A percentile compares a stretch with the other conserved stretches of the same genome.
These are phyloP conservation scores for Lasiodiplodia hormozganensis DNA, from an alignment of 2,329 filamentous ascomycete genomes.

Conservation along the genomic window DNA sequence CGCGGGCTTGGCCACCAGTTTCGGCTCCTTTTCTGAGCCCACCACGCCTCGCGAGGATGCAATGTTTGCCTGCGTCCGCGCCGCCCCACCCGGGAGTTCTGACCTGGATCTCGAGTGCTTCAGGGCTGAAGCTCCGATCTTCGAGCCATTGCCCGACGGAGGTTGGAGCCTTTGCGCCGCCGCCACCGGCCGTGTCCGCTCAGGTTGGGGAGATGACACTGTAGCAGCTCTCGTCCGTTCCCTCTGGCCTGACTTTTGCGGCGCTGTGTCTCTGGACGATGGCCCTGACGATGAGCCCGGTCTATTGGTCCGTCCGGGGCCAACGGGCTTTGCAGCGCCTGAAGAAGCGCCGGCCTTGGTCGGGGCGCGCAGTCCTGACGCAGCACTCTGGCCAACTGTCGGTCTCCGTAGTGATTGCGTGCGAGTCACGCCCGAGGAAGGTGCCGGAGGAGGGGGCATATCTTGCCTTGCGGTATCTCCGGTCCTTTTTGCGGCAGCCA, in stretches of 20 bases:
- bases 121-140: not conserved
- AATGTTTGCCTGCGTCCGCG: conserved; percentile 10
- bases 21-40: conserved; percentile 7
- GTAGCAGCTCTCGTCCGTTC: conserved; percentile 26
- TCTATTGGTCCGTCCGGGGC: conserved; percentile 1
- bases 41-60: not conserved
- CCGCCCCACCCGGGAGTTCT: conserved; percentile 5
- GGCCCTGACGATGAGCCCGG: conserved; percentile 8
- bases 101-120: conserved; percentile 27
- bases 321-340: not conserved
- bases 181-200: conserved; percentile 16
- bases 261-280: not conserved
- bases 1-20: conserved; percentile 33
- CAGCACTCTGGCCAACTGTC: not conserved
- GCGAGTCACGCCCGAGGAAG: conserved; percentile 17
- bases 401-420: conserved; percentile 23
- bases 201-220: not conserved
- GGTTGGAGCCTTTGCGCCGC: not conserved
- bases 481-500: not conserved
- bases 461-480: not conserved
- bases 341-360: not conserved
- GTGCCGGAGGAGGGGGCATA: conserved; percentile 10
- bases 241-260: not conserved
- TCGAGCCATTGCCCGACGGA: not conserved
- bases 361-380: conserved; percentile 19